phyloP scores from a whole-genome alignment of 1,284 basidiomycete genomes.

The Heliocybe sulcata region DNA sequence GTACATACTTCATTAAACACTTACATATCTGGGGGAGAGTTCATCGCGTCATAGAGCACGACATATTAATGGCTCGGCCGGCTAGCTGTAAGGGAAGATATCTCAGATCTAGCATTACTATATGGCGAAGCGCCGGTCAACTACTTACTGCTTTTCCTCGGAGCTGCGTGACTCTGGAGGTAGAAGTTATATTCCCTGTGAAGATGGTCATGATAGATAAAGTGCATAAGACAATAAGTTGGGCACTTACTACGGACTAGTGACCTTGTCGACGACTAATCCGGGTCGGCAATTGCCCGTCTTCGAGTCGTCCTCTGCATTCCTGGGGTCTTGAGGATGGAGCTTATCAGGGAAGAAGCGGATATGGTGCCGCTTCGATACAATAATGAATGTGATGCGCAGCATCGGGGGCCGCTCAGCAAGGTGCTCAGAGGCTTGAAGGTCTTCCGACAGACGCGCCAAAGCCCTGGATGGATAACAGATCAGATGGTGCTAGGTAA shows the following conservation, averaged over 20 bases:
- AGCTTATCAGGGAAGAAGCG: too few species aligned
- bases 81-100: slow-evolving; percentile 26
- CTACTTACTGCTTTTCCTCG: slow-evolving; percentile 35
- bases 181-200: slow-evolving; percentile 45
- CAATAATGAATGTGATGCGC: not conserved
- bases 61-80: slow-evolving; percentile 52
- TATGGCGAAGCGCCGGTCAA: slow-evolving; percentile 10
- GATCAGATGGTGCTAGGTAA: too few species aligned
- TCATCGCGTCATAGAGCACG: slow-evolving; percentile 46
- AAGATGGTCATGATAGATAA: too few species aligned
- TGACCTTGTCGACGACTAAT: slow-evolving; percentile 38
- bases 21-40: slow-evolving; percentile 23
- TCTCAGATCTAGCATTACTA: too few species aligned
- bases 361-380: not conserved
- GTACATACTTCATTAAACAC: slow-evolving; percentile 7
- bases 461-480: too few species aligned
- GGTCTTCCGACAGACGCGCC: too few species aligned
- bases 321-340: too few species aligned
- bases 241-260: slow-evolving; percentile 17
- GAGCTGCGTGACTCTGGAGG: slow-evolving; percentile 44
- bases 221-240: too few species aligned
- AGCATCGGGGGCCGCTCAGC: not conserved
- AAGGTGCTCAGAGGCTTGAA: too few species aligned
- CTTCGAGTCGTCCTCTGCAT: too few species aligned
- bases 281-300: slow-evolving; percentile 44